Conservation (phyloP, 495 filamentous ascomycete species). For the Tuber borchii region DNA sequence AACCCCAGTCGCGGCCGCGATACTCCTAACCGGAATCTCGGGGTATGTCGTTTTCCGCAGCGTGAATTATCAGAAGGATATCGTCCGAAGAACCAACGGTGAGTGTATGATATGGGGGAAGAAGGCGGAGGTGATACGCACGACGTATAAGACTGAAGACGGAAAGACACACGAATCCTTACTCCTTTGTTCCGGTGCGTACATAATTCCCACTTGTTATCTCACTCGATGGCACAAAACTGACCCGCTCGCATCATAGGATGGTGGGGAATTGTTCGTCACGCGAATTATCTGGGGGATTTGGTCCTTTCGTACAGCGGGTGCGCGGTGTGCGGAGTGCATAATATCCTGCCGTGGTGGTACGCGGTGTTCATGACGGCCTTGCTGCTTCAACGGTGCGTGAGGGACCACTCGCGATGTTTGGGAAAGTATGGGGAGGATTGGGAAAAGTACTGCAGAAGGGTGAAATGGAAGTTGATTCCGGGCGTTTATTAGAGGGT, state of each 20-base stretch:
- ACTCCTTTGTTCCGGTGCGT: conserved; percentile 45
- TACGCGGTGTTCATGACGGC: conserved; percentile 49
- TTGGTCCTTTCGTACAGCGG: conserved; percentile 46
- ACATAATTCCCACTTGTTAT: conserved; percentile 7
- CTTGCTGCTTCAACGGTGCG: conserved; percentile 43
- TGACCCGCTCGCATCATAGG: conserved; percentile 27
- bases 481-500: conserved; percentile 45
- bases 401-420: conserved; percentile 46
- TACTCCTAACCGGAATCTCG: conserved; percentile 43
- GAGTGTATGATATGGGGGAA: conserved; percentile 47
- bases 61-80: conserved; percentile 50
- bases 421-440: conserved; percentile 46
- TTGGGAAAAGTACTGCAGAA: conserved; percentile 47
- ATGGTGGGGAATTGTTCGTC: conserved; percentile 50
- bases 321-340: conserved; percentile 46
- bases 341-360: conserved; percentile 46
- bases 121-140: conserved; percentile 44
- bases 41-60: conserved; percentile 48
- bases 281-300: conserved; percentile 50
- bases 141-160: conserved; percentile 45
- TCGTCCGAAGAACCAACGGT: conserved; percentile 45
- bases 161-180: conserved; percentile 45
- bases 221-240: background rate
- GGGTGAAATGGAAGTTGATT: conserved; percentile 47
- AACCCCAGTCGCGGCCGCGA: conserved; percentile 29